phyloP scores from a whole-genome alignment of 2,329 filamentous ascomycete species.

The Biscogniauxia marginata region DNA sequence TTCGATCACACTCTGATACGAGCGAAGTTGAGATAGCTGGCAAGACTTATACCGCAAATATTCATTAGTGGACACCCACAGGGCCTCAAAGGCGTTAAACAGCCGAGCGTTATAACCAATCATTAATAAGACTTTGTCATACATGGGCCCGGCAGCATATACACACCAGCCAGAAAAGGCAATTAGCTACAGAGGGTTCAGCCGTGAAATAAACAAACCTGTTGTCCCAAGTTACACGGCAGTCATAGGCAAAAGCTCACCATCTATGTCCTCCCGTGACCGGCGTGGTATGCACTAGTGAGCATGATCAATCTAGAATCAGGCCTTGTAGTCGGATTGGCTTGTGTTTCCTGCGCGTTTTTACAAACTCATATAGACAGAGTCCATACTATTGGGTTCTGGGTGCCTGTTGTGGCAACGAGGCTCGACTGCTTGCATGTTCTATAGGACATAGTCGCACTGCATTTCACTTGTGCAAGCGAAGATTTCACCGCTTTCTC shows the following conservation, averaged over 20 bases:
- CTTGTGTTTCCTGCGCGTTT: neutral
- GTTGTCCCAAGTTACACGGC: neutral
- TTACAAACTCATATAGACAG: neutral
- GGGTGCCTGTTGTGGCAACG: neutral
- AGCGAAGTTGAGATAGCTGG: neutral
- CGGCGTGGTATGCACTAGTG: neutral
- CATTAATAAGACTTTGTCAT: neutral
- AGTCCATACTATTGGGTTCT: neutral
- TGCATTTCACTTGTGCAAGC: neutral
- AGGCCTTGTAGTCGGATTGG: neutral
- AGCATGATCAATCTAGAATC: neutral
- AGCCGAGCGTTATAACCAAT: neutral
- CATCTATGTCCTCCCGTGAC: neutral
- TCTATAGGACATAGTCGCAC: neutral
- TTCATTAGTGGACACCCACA: neutral
- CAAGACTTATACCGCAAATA: neutral
- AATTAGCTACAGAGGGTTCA: neutral
- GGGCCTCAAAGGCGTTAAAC: neutral
- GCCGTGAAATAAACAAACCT: neutral
- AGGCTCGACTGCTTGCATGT: neutral
- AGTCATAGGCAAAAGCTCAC: neutral
- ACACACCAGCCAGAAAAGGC: neutral
- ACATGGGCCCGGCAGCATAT: neutral
- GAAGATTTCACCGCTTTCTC: neutral
- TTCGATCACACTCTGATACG: neutral